These are phyloP conservation scores for Cutaneotrichosporon daszewskae DNA, from an alignment of 1,284 basidiomycete genomes.

Conservation along the genomic window DNA sequence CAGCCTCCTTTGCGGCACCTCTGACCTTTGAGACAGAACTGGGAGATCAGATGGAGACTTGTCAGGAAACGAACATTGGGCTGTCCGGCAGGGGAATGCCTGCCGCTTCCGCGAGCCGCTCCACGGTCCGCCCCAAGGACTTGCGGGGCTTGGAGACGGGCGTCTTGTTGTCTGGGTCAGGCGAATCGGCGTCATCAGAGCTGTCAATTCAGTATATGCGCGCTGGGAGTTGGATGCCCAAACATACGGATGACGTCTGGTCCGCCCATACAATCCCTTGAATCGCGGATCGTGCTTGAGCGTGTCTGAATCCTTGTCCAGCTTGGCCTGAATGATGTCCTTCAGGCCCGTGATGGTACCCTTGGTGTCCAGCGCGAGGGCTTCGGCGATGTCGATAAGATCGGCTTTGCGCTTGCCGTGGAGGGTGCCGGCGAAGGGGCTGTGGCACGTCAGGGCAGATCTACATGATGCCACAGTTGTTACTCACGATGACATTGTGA, in stretches of 20 bases:
- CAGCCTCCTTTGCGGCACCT: conserved; percentile 7
- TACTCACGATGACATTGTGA: conserved; percentile 7
- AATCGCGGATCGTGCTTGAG: conserved; percentile 25
- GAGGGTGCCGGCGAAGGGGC: conserved; percentile 33
- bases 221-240: neutral
- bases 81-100: conserved; percentile 37
- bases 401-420: conserved; percentile 36
- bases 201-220: conserved; percentile 1
- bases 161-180: conserved; percentile 22
- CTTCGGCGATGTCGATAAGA: conserved; percentile 38
- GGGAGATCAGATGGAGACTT: neutral
- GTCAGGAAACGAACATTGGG: conserved; percentile 26
- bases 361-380: conserved; percentile 26
- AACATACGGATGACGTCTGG: neutral
- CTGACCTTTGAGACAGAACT: conserved; percentile 1
- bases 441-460: conserved; percentile 4
- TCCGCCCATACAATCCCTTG: conserved; percentile 38
- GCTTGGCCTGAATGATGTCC: conserved; percentile 32
- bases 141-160: conserved; percentile 24
- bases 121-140: conserved; percentile 30
- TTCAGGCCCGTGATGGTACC: conserved; percentile 25
- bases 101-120: conserved; percentile 33
- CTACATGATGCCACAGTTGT: neutral
- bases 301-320: conserved; percentile 27
- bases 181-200: conserved; percentile 20